These are phyloP conservation scores for Aspergillus pseudotamarii DNA, from an alignment of 2,329 filamentous ascomycete genomes.

Conservation along the genomic window DNA sequence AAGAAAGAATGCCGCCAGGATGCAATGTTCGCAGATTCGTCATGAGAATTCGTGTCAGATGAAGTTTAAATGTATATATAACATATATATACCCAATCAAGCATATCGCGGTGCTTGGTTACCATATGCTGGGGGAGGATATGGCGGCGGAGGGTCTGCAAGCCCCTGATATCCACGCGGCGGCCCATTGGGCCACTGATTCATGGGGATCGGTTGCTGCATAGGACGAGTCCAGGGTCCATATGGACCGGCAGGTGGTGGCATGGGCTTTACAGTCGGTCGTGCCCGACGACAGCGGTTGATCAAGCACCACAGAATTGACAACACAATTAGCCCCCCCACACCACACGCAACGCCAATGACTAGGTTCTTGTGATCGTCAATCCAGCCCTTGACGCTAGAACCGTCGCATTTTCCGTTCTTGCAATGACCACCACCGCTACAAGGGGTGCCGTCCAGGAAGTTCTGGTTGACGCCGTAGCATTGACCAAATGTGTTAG, in stretches of 20 bases:
- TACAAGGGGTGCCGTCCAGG: slow-evolving; percentile 85
- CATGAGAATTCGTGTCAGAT: slow-evolving; percentile 9
- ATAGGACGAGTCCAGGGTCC: slow-evolving; percentile 15
- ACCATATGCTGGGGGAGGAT: slow-evolving; percentile 14
- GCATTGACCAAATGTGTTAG: slow-evolving; percentile 70
- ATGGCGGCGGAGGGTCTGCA: slow-evolving; percentile 22
- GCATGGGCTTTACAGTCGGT: slow-evolving; percentile 22
- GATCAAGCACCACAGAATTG: slow-evolving; percentile 68
- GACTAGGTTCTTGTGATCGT: slow-evolving; percentile 74
- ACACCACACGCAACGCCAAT: slow-evolving; percentile 76
- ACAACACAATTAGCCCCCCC: slow-evolving; percentile 71
- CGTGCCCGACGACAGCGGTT: slow-evolving; percentile 56
- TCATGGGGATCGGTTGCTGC: slow-evolving; percentile 19
- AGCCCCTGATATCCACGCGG: slow-evolving; percentile 30
- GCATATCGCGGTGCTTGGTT: slow-evolving; percentile 25
- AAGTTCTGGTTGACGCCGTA: slow-evolving; percentile 81
- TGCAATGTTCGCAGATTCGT: slow-evolving; percentile 4
- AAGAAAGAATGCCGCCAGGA: not conserved
- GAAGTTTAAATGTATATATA: slow-evolving; percentile 9
- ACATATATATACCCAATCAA: slow-evolving; percentile 18
- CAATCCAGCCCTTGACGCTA: slow-evolving; percentile 75
- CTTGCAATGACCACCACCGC: slow-evolving; percentile 74
- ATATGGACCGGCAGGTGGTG: slow-evolving; percentile 17
- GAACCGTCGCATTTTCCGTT: slow-evolving; percentile 78
- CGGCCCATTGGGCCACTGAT: slow-evolving; percentile 27